Base-by-base conservation (phyloP, 2,329 filamentous ascomycete species). In the Colletotrichum melonis region DNA sequence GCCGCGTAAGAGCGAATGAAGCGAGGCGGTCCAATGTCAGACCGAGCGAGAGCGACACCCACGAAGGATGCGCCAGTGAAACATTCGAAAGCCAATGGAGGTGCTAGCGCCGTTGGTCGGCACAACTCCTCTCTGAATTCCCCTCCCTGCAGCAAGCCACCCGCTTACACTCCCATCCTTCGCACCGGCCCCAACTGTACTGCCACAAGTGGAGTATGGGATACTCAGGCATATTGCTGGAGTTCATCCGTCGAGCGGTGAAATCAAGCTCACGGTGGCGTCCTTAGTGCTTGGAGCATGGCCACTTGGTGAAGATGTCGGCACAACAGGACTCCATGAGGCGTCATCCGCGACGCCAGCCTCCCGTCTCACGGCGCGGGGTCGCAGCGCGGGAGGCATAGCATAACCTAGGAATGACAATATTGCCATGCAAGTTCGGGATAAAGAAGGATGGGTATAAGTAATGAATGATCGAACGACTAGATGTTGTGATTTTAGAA, bases 21-120 rank as follows among this genome's bases (percentile, higher is more conserved):
- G 63, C 68, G 24, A 67, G 63, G 14, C 68, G 68, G 68, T 32
- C 24, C 4, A 56, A 70, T 30, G 30, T 67, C 55, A 35, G 26
- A 2, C 68, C 68, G 55, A 42, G 38, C 28, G n/a, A 26, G 42
- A 54, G 60, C n/a, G 35, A 42, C 35, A 6, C 35, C 16, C 35
- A 16, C 35, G 35, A 26, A 14, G n/a, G 11, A 38, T 35, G 62
- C 46, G 60, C 35, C 28, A 14, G 42, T 19, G 22, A 24, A 22
- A 60, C 55, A 8, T 24, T 9, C 54, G 35, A 19, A 12, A 28
- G 60, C 42, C 14, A 35, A 24, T 4, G 16, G 11, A n/a, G 24
- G 32, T 16, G 3, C 19, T 67, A 67, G 56, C 42, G 42, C 16
- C 14, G 28, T 28, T 22, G 42, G 14, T 54, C 64, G 54, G 22